Evolutionary conservation across 192 early-diverging fungal species (phyloP).

Genomic region (Coemansia sp.): DNA sequence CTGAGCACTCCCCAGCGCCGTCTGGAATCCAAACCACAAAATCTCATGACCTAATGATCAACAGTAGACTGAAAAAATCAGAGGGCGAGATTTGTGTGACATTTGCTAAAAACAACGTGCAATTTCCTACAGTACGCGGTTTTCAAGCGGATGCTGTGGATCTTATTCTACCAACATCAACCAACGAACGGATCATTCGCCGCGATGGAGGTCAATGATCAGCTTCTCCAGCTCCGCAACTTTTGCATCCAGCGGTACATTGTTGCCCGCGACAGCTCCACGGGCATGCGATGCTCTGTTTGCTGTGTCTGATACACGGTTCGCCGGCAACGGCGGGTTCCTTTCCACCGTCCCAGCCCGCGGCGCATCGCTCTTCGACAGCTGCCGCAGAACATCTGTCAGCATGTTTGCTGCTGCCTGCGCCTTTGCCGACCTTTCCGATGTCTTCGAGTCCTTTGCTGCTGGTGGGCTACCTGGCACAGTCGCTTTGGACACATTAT

Average conservation of each 20-base stretch:
- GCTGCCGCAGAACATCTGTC: slow-evolving; percentile 42
- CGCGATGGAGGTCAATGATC: slow-evolving; percentile 32
- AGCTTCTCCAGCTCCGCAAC: slow-evolving; percentile 52
- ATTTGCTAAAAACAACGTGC: no score
- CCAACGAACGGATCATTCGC: no score
- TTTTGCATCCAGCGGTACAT: slow-evolving; percentile 44
- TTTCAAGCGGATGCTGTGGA: no score
- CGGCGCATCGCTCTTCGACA: slow-evolving; percentile 32
- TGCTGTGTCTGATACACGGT: no score
- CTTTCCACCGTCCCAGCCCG: slow-evolving; percentile 16
- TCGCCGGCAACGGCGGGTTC: no score
- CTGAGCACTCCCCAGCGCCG: no score
- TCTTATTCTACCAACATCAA: no score
- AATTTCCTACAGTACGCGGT: no score
- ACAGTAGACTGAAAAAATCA: no score
- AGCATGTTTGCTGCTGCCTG: slow-evolving; percentile 50
- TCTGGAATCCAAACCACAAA: no score
- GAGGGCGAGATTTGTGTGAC: no score
- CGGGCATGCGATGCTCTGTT: not conserved
- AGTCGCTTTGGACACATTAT: not conserved
- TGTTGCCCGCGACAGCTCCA: not conserved
- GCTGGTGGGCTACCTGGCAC: not conserved
- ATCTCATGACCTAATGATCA: no score
- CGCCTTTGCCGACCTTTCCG: slow-evolving; percentile 39
- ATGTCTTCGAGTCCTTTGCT: not conserved